These are phyloP conservation scores for Diaporthe sp. DNA, from an alignment of 2,329 filamentous ascomycete species.

Conservation along the genomic window DNA sequence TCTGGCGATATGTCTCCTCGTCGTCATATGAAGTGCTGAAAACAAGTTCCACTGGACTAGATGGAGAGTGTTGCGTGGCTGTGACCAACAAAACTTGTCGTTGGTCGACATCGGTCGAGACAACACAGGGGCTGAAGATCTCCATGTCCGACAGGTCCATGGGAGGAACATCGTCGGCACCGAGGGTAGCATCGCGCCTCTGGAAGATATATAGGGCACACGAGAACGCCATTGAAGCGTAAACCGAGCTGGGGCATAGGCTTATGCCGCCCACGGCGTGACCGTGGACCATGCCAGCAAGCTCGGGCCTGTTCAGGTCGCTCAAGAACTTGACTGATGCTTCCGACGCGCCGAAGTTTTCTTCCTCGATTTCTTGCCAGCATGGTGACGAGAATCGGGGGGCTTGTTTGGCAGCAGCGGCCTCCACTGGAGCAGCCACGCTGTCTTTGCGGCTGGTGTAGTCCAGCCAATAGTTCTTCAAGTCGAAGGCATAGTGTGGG, in stretches of 20 bases:
- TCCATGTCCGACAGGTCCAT: conserved; percentile 78
- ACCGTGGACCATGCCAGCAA: conserved; percentile 68
- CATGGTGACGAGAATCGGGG: not conserved
- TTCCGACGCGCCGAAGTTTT: not conserved
- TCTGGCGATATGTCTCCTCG: conserved; percentile 71
- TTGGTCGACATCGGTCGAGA: conserved; percentile 68
- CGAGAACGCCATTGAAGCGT: conserved; percentile 60
- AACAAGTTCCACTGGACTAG: conserved; percentile 70
- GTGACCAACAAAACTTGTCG: conserved; percentile 62
- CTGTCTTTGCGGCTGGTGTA: conserved; percentile 26
- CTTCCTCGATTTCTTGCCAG: conserved; percentile 53
- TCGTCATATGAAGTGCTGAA: conserved; percentile 68
- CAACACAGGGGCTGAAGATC: conserved; percentile 60
- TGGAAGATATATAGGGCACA: conserved; percentile 74
- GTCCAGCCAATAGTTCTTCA: conserved; percentile 21
- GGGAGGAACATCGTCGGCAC: conserved; percentile 66
- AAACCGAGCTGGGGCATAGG: conserved; percentile 70
- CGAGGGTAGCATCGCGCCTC: conserved; percentile 61
- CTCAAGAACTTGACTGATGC: conserved; percentile 68
- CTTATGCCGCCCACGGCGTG: conserved; percentile 75
- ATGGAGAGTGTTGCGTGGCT: conserved; percentile 65
- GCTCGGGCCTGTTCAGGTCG: conserved; percentile 71
- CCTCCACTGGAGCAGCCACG: not conserved
- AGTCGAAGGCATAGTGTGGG: conserved; percentile 13
- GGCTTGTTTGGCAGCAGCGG: not conserved